Conservation (phyloP, 495 filamentous ascomycete species). For the Trichoderma gamsii region DNA sequence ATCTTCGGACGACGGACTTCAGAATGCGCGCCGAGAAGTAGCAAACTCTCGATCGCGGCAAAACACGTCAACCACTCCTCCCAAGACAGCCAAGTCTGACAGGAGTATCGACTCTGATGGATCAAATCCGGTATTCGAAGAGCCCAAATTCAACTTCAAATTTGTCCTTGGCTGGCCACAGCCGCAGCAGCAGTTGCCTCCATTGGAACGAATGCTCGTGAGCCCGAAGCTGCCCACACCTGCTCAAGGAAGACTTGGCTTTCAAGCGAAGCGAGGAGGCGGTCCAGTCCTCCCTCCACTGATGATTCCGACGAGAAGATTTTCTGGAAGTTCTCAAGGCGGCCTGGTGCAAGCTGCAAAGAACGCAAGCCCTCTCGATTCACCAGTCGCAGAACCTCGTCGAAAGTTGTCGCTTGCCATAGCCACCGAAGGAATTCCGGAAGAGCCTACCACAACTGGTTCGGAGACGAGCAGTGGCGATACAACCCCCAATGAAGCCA, state of each 20-base stretch:
- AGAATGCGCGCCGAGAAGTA: slow-evolving; percentile 38
- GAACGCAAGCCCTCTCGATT: slow-evolving; percentile 29
- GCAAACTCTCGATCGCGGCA: slow-evolving; percentile 30
- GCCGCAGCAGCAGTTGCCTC: slow-evolving; percentile 23
- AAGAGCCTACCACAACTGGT: not conserved
- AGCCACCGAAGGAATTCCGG: not conserved
- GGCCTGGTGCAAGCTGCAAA: slow-evolving; percentile 41
- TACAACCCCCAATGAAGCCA: not conserved
- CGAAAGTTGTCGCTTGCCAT: not conserved
- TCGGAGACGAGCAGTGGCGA: not conserved
- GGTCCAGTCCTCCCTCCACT: slow-evolving; percentile 32
- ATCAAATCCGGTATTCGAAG: slow-evolving; percentile 40
- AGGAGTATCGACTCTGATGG: slow-evolving; percentile 23
- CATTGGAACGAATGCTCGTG: slow-evolving; percentile 46
- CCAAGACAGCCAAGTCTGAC: slow-evolving; percentile 29
- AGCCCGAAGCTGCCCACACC: slow-evolving; percentile 72
- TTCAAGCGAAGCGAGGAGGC: slow-evolving; percentile 29
- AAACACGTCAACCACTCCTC: slow-evolving; percentile 22
- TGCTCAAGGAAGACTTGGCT: slow-evolving; percentile 53
- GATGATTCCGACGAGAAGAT: slow-evolving; percentile 37
- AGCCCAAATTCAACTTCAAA: slow-evolving; percentile 38
- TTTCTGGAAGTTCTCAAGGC: slow-evolving; percentile 38
- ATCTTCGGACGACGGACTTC: slow-evolving; percentile 35
- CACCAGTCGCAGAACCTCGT: slow-evolving; percentile 15
- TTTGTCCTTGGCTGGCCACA: slow-evolving; percentile 35